These are phyloP conservation scores for Haematococcus lacustris DNA, from an alignment of 139 green algal species.

Conservation along the genomic window DNA sequence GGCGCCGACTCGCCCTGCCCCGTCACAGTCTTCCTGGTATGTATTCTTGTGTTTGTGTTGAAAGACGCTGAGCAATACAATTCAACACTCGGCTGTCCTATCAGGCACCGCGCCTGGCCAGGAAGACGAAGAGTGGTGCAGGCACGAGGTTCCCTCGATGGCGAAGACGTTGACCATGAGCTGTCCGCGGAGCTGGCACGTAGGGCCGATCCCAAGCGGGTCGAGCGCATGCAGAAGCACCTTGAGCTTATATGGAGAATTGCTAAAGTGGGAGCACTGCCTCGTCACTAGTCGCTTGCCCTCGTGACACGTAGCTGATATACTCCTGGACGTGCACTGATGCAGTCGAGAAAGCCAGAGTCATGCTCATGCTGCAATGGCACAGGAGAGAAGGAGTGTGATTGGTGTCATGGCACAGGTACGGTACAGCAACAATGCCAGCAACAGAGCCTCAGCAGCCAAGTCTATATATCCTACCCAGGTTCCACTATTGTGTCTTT, in stretches of 20 bases:
- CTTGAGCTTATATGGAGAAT: constrained; percentile 35
- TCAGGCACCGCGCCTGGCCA: too few relatives aligned
- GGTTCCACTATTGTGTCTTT: background rate
- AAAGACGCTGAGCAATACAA: background rate
- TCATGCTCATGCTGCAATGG: constrained; percentile 26
- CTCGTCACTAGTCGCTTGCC: background rate
- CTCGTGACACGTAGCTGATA: background rate
- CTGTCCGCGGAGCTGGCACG: constrained; percentile 20
- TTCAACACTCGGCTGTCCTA: background rate
- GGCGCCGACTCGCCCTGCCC: background rate
- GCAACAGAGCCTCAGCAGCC: background rate
- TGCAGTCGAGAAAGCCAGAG: constrained; percentile 11
- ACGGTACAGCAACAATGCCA: background rate
- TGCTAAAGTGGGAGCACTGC: constrained; percentile 1
- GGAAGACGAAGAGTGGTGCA: background rate
- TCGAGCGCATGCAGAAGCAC: constrained; percentile 21
- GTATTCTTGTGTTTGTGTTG: too few relatives aligned
- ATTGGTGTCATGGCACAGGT: constrained; percentile 39
- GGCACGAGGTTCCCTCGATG: constrained; percentile 14
- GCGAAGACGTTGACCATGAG: constrained; percentile 21
- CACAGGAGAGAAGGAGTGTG: constrained; percentile 23
- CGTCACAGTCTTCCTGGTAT: background rate
- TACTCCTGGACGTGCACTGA: background rate
- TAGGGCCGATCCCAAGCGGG: constrained; percentile 12
- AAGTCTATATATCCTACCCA: background rate